Evolutionary conservation across 345 rosid species (phyloP).

Genomic region (Salix koriyanagi): DNA sequence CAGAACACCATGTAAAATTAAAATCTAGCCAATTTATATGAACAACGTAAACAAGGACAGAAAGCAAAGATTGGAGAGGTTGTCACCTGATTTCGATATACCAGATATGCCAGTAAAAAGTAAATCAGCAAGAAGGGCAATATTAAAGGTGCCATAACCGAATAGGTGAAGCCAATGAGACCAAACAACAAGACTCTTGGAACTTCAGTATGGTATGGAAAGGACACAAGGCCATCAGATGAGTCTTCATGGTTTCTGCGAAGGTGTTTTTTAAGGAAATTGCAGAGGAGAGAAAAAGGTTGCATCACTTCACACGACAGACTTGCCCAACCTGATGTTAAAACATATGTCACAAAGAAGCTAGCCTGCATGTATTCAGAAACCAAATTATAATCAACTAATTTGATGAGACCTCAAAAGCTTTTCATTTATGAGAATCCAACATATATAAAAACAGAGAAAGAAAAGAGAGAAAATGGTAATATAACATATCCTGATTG

Average conservation of each 20-base stretch:
- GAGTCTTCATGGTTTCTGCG: constrained; percentile 43
- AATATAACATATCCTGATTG: too few species aligned
- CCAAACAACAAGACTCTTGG: constrained; percentile 79
- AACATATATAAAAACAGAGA: neutral
- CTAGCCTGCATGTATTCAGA: constrained; percentile 58
- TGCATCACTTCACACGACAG: constrained; percentile 74
- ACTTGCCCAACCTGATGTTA: constrained; percentile 91
- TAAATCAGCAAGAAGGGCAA: constrained; percentile 71
- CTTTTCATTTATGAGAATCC: neutral
- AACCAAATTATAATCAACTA: neutral
- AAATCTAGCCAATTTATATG: neutral
- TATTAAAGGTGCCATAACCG: constrained; percentile 78
- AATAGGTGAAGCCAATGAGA: constrained; percentile 77
- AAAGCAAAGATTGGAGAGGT: constrained; percentile 5
- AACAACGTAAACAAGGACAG: neutral
- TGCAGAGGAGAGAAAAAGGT: constrained; percentile 51
- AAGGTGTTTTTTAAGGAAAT: constrained; percentile 41
- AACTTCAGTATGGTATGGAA: constrained; percentile 84
- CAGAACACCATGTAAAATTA: constrained; percentile 2
- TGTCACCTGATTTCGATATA: constrained; percentile 77
- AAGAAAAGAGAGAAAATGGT: too few species aligned
- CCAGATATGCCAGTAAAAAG: constrained; percentile 62
- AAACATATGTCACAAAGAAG: constrained; percentile 85
- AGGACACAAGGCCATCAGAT: constrained; percentile 38
- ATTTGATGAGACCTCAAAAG: neutral